These are phyloP conservation scores for Scortechinia acanthostroma DNA, from an alignment of 2,329 filamentous ascomycete genomes.

Conservation along the genomic window DNA sequence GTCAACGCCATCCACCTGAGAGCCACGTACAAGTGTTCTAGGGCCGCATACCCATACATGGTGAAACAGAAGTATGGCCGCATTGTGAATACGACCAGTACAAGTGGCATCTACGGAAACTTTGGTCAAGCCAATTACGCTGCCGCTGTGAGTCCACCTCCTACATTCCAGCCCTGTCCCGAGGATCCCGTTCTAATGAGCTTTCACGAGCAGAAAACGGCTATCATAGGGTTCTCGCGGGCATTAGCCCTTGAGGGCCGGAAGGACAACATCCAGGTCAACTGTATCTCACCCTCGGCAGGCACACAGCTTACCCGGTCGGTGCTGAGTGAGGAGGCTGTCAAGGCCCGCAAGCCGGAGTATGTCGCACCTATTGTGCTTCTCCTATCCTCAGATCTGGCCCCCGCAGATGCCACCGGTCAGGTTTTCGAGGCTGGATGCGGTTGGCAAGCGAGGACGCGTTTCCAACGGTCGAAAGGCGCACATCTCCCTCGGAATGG, in stretches of 20 bases:
- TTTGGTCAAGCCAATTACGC: conserved; percentile 98
- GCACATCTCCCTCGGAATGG: conserved; percentile 86
- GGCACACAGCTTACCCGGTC: conserved; percentile 91
- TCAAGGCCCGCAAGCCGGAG: conserved; percentile 98
- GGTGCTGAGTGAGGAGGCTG: conserved; percentile 92
- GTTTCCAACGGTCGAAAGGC: conserved; percentile 89
- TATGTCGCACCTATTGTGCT: conserved; percentile 92
- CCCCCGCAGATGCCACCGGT: conserved; percentile 76
- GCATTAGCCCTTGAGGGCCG: conserved; percentile 85
- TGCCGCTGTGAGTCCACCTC: conserved; percentile 56
- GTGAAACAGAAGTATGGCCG: conserved; percentile 98
- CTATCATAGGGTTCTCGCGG: conserved; percentile 90
- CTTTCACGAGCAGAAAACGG: conserved; percentile 57
- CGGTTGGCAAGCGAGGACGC: conserved; percentile 84
- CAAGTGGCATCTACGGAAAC: conserved; percentile 96
- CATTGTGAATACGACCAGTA: conserved; percentile 92
- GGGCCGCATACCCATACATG: conserved; percentile 96
- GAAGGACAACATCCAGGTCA: conserved; percentile 97
- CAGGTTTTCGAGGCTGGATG: conserved; percentile 90
- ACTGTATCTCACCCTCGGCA: conserved; percentile 95
- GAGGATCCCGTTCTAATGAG: conserved; percentile 17
- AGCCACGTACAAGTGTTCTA: conserved; percentile 93
- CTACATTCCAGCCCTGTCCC: neutral
- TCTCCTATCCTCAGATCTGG: conserved; percentile 76
- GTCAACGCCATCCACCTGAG: conserved; percentile 88